Evolutionary conservation across 2,329 filamentous ascomycete genomes (phyloP), one percentile per base, ranked within the genome.

Genomic region (Pestalotiopsis sp.): DNA sequence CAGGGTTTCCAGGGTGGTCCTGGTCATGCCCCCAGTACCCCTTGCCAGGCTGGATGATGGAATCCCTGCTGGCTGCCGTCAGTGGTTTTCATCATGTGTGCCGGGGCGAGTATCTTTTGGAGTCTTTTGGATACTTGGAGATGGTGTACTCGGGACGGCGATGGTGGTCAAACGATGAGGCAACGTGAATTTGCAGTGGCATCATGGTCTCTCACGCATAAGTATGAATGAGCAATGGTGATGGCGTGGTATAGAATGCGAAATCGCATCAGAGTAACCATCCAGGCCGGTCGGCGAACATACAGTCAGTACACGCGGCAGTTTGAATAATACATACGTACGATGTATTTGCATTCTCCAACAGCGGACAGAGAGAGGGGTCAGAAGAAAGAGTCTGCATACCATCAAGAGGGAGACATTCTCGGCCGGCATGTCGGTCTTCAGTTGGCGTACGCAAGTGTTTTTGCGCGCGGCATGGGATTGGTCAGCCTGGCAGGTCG

Each of bases 401-500:
- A 36, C 31, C 9, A 36, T 36, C 31, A 36, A 36, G 31, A 27
- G 27, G 27, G 27, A 36, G 7, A 9, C 31, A 36, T 36, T 36
- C 31, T 36, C 31, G 31, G 31, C 56, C 17, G 17, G 56, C n/a
- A 25, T 59, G 17, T 25, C 25, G 56, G 23, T 59, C 23, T 59
- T 31, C n/a, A 36, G n/a, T 27, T 23, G 31, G 31, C 31, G 31
- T 36, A 36, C 31, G 31, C 31, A 36, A 36, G 31, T 36, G 57
- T 14, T 27, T 62, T 62, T 39, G 59, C 36, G 59, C 59, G 36
- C 27, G 59, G 20, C 13, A 62, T 36, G 59, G 59, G 59, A 62
- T 62, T 62, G 59, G 59, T 36, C 57, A 23, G 23, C 12, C 23
- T 9, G 45, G 31, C 6, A 38, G 36, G 57, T 59, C 25, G 59